phyloP scores from a whole-genome alignment of 2,329 filamentous ascomycete species.

The Colletotrichum neosansevieriae region DNA sequence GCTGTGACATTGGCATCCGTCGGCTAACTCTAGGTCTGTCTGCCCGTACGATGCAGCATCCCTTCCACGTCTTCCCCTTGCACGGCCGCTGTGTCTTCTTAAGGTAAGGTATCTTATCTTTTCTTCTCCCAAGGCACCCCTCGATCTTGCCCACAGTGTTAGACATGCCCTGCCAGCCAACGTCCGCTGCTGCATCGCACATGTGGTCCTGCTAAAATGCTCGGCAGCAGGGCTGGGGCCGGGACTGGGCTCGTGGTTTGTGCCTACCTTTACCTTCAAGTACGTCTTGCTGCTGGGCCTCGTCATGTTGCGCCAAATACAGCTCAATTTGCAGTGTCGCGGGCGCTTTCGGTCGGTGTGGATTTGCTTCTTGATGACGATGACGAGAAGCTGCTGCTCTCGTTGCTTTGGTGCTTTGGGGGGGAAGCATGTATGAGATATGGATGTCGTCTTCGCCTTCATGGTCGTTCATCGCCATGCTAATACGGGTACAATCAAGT shows the following conservation, averaged over 20 bases:
- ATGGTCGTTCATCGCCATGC: too few species aligned
- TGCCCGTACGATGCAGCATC: too few species aligned
- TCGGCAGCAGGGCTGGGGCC: background rate
- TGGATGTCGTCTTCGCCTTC: too few species aligned
- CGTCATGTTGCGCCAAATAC: background rate
- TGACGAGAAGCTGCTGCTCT: too few species aligned
- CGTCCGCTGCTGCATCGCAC: slow-evolving; percentile 8
- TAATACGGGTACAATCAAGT: too few species aligned
- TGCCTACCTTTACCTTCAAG: too few species aligned
- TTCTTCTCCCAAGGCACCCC: background rate
- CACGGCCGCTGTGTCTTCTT: background rate
- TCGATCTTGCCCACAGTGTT: too few species aligned
- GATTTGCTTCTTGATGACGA: too few species aligned
- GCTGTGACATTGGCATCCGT: slow-evolving; percentile 27
- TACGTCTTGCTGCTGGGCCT: too few species aligned
- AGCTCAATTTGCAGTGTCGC: background rate
- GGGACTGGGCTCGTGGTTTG: too few species aligned
- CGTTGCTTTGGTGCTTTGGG: too few species aligned
- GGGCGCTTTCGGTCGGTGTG: background rate
- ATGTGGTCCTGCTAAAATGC: background rate
- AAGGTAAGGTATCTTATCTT: background rate
- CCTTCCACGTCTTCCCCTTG: background rate
- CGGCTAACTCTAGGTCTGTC: background rate
- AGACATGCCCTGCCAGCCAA: background rate
- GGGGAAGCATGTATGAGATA: too few species aligned